Base-by-base conservation (phyloP, 2,329 filamentous ascomycete species). In the Erysiphe pulchra region DNA sequence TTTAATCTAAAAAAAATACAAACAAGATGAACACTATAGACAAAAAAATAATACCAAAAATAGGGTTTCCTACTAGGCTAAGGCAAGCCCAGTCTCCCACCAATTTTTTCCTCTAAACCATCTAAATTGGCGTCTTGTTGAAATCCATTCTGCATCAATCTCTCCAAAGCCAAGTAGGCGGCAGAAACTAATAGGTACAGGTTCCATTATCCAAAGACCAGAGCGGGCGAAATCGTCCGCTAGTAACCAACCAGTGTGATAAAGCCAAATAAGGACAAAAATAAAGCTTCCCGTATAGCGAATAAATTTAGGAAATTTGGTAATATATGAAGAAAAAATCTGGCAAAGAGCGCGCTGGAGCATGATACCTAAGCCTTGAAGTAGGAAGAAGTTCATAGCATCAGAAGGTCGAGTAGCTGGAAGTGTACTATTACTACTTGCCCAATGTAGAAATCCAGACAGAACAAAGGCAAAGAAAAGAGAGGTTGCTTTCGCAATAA, bases 141-240 rank as follows among this genome's bases (percentile, higher is more conserved):
- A 72, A 71, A 73, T 81, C 67, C 73, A 77, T 1, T 66, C 62
- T 54, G 80, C 75, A 0, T 69, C 71, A 17, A 65, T 60, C 1
- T 63, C 62, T 0, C 78, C 80, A 32, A 77, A 63, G 0, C 80
- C 77, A 14, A 86, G 32, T 1, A 68, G 71, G 20, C 83, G 66
- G n/a, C 85, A 56, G 0, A 69, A 56, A 46, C 82, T 92, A 9
- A 87, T 51, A 0, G 85, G 83, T 14, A 92, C 61, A 0, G 84
- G 82, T 59, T 93, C 84, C 49, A 75, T 74, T 13, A 92, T 60
- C 80, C 81, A 93, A 0, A 92, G 55, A 0, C 82, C 83, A 0
- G 74, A 70, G 10, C 69, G 66, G 0, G 77, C 70, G 57, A 92
- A 75, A 55, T 94, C 86, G 56, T 92, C 74, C 11, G 75, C 65